Percentiles rank a stretch among this genome's conserved stretches.
These are phyloP conservation scores for Myxozyma lipomycoides DNA, from an alignment of 805 yeast species.

Conservation along the genomic window DNA sequence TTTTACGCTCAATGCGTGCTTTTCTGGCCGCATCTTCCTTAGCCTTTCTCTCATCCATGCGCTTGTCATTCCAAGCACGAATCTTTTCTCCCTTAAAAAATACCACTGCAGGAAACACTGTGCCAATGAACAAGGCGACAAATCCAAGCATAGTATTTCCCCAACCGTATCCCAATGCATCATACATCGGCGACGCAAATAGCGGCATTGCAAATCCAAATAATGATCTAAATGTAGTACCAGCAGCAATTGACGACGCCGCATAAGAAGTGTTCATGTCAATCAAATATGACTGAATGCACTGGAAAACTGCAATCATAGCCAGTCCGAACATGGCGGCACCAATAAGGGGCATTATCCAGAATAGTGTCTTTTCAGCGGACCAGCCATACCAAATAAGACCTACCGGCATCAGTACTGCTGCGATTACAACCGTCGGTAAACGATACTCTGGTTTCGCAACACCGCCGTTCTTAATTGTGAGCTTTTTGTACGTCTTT, in stretches of 20 bases:
- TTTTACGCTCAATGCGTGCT: not conserved
- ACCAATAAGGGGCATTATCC: conserved; percentile 64
- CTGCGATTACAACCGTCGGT: conserved; percentile 49
- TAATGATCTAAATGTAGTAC: conserved; percentile 70
- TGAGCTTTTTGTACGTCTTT: conserved; percentile 40
- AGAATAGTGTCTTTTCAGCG: conserved; percentile 50
- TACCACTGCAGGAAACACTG: conserved; percentile 60
- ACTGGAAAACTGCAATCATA: conserved; percentile 60
- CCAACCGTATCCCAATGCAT: conserved; percentile 68
- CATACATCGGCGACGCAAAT: conserved; percentile 79
- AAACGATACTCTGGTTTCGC: conserved; percentile 59
- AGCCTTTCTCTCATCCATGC: conserved; percentile 15
- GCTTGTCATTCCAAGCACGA: conserved; percentile 44
- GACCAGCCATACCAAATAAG: conserved; percentile 70
- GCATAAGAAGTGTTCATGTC: conserved; percentile 66
- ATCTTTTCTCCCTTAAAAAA: conserved; percentile 53
- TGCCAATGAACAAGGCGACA: conserved; percentile 52
- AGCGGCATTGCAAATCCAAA: conserved; percentile 74
- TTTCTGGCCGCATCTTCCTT: conserved; percentile 1
- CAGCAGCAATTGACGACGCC: conserved; percentile 74
- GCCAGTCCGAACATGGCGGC: conserved; percentile 57
- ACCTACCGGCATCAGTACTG: conserved; percentile 55
- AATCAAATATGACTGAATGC: conserved; percentile 60
- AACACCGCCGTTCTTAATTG: conserved; percentile 48
- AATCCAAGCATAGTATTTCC: conserved; percentile 68